Evolutionary conservation across 2,329 filamentous ascomycete species (phyloP).

Genomic region (Shiraia sp.): DNA sequence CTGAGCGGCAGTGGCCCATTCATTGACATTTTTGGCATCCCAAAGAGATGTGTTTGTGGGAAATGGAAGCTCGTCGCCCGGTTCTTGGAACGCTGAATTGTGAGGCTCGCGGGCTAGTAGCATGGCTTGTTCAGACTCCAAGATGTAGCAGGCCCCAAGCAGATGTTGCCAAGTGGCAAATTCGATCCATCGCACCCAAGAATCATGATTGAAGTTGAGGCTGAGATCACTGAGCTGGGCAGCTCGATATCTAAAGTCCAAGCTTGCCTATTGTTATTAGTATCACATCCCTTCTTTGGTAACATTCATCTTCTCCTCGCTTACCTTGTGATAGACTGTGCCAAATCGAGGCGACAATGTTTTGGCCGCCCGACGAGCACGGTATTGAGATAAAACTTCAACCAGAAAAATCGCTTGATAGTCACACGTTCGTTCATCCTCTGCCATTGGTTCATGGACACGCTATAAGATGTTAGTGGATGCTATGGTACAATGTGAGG

Average conservation of each 20-base stretch:
- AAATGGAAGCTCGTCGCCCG: slow-evolving; percentile 43
- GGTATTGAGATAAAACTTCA: slow-evolving; percentile 49
- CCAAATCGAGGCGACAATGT: slow-evolving; percentile 45
- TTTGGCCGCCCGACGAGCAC: slow-evolving; percentile 44
- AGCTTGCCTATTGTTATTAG: slow-evolving; percentile 26
- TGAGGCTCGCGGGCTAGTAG: slow-evolving; percentile 31
- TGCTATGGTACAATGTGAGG: background rate
- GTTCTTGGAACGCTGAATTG: slow-evolving; percentile 19
- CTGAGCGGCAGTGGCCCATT: slow-evolving; percentile 29
- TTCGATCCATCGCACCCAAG: slow-evolving; percentile 41
- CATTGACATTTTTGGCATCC: slow-evolving; percentile 33
- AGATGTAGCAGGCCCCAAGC: slow-evolving; percentile 47
- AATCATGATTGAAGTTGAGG: slow-evolving; percentile 17
- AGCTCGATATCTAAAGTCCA: slow-evolving; percentile 20
- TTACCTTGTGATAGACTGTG: slow-evolving; percentile 42
- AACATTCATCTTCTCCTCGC: background rate
- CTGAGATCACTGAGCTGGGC: slow-evolving; percentile 21
- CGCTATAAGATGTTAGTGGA: slow-evolving; percentile 30
- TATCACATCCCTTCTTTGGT: background rate
- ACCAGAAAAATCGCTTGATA: slow-evolving; percentile 51
- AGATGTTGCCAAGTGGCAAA: slow-evolving; percentile 41
- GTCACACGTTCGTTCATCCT: slow-evolving; percentile 44
- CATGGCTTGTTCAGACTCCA: slow-evolving; percentile 46
- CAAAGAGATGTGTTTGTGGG: slow-evolving; percentile 42
- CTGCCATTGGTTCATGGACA: slow-evolving; percentile 25